Evolutionary conservation across 78 protist species (phyloP), one percentile per base, ranked within the genome.

Genomic region (Dictyostelium purpureum): DNA sequence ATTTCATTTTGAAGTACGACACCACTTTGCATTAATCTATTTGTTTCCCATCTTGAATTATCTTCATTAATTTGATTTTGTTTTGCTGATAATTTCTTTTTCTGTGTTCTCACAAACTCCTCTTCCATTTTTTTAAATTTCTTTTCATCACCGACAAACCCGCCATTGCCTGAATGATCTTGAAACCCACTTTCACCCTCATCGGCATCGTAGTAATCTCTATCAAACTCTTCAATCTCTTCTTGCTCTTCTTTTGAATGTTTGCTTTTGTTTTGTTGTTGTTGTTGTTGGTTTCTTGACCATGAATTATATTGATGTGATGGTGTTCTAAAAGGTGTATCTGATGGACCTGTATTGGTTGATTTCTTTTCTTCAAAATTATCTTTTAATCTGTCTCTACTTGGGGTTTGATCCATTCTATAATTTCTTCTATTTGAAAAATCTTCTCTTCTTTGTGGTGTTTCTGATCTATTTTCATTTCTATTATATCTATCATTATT

Each of bases 21-120:
- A 33, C 98, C 98, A 21, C 83, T 37, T 52, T 88, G 87, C 74
- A 90, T 77, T 76, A 96, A 40, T 57, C 96, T 79, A 83, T 94
- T 88, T 5, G 77, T 40, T 52, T 94, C 96, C 98, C 98, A 96
- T 18, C 95, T 76, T 18, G 89, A 89, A 54, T 94, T 91, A 57
- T 96, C 98, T 26, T 79, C 87, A 52, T 92, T 93, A 18, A 47
- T 45, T 42, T 79, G 96, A 35, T 73, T 75, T n/a, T 42, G 33
- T 45, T 83, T 71, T 16, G 93, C 74, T 12, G 87, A 26, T 7
- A 51, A 31, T 38, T 71, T 45, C 54, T 57, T 49, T 57, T 61
- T 77, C 38, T 81, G 87, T 81, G 24, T 38, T 79, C 49, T 80
- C 54, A 31, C 40, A 19, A 85, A 21, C 35, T 82, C 96, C 19